phyloP scores from a whole-genome alignment of 2,329 filamentous ascomycete species.

The Tympanopsis confertula region DNA sequence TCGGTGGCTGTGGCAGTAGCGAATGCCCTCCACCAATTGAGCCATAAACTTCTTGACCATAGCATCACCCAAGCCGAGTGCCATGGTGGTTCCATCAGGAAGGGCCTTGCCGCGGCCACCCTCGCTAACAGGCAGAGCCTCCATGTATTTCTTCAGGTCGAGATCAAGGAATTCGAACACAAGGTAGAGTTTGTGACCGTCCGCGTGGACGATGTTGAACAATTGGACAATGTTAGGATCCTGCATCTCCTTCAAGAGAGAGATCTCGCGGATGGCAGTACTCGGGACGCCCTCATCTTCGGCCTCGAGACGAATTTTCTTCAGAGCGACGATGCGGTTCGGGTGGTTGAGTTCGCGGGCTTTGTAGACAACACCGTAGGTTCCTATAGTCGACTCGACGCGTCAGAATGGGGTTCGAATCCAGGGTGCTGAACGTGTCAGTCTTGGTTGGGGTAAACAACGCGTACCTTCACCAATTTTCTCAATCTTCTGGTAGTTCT shows the following conservation, averaged over 20 bases:
- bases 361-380: conserved; percentile 93
- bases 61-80: conserved; percentile 61
- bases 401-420: neutral
- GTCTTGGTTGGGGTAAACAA: conserved; percentile 1
- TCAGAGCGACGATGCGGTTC: conserved; percentile 79
- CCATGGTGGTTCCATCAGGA: conserved; percentile 60
- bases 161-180: conserved; percentile 86
- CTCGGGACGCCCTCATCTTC: conserved; percentile 90
- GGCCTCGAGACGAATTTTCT: conserved; percentile 90
- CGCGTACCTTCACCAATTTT: conserved; percentile 59
- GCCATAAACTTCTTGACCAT: conserved; percentile 92
- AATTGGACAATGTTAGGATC: conserved; percentile 82
- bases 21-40: conserved; percentile 72
- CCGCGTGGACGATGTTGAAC: conserved; percentile 85
- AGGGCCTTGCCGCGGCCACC: conserved; percentile 77
- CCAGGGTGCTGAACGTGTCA: too few relatives aligned
- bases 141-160: conserved; percentile 94
- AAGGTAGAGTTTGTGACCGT: conserved; percentile 88
- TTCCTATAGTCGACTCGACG: conserved; percentile 46
- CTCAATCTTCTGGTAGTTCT: conserved; percentile 65
- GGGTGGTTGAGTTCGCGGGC: conserved; percentile 72
- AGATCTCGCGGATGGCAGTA: conserved; percentile 89
- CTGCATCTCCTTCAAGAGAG: conserved; percentile 85
- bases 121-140: conserved; percentile 71
- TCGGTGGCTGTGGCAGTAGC: conserved; percentile 81